A percentile compares a stretch with the other conserved stretches of the same genome.
These are phyloP conservation scores for Tricholoma saponaceum DNA, from an alignment of 768 basidiomycete species.

Conservation along the genomic window DNA sequence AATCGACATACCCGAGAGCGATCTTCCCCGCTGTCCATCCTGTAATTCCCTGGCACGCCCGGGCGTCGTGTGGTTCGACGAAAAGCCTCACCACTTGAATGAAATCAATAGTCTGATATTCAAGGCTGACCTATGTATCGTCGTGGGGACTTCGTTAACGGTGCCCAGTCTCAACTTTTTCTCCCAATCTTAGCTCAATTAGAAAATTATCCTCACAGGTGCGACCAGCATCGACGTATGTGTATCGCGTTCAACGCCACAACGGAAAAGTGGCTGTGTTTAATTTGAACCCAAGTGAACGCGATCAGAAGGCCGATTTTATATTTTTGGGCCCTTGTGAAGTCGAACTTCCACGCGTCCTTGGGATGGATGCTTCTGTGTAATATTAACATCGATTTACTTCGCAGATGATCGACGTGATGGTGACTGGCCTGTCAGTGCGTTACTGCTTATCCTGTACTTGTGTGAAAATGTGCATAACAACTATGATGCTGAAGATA, in stretches of 20 bases:
- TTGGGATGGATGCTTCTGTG: too few relatives aligned
- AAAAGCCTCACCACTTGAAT: neutral
- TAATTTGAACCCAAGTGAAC: neutral
- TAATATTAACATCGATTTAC: too few relatives aligned
- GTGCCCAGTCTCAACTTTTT: neutral
- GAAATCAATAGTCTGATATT: neutral
- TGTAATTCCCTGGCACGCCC: conserved; percentile 1
- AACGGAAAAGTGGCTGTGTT: too few relatives aligned
- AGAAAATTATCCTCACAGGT: too few relatives aligned
- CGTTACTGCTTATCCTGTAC: too few relatives aligned
- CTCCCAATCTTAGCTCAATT: too few relatives aligned
- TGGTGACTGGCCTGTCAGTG: too few relatives aligned
- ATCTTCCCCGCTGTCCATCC: conserved; percentile 1
- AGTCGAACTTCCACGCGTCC: neutral
- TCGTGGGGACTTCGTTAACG: neutral
- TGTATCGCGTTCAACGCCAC: too few relatives aligned
- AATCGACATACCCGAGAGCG: neutral
- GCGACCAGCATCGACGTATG: too few relatives aligned
- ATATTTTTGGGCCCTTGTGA: neutral
- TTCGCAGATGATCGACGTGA: too few relatives aligned
- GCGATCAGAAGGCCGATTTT: neutral
- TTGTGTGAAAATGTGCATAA: too few relatives aligned
- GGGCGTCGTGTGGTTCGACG: neutral
- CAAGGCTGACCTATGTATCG: conserved; percentile 2
- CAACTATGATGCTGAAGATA: too few relatives aligned